Conservation (phyloP, 257 asterid genomes). For the Primulina tabacum region DNA sequence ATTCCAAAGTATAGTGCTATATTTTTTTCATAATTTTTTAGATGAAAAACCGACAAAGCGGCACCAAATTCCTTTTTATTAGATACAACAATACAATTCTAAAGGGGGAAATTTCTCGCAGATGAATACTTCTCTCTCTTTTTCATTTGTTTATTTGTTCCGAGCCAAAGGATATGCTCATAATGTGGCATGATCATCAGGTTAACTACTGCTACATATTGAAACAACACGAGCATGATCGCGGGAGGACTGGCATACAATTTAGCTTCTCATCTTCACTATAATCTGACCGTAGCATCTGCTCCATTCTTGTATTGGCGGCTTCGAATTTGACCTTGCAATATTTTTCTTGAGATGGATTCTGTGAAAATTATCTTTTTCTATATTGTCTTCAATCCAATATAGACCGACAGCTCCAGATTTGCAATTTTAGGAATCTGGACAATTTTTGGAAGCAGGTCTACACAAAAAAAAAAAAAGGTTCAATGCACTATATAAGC, state of each 20-base stretch:
- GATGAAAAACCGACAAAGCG: no score
- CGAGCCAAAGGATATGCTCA: conserved; percentile 18
- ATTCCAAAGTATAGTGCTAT: no score
- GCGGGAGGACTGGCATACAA: conserved; percentile 84
- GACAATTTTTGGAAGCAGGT: conserved; percentile 28
- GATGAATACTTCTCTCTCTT: not conserved
- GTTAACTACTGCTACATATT: conserved; percentile 76
- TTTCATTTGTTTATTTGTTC: not conserved
- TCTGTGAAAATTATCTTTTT: conserved; percentile 20
- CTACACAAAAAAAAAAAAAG: conserved; percentile 21
- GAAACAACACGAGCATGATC: conserved; percentile 72
- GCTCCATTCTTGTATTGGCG: conserved; percentile 16
- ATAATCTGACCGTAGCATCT: conserved; percentile 29
- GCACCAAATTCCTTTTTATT: no score
- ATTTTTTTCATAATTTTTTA: no score
- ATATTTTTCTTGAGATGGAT: conserved; percentile 20
- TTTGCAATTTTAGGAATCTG: conserved; percentile 25
- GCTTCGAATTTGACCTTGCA: conserved; percentile 9
- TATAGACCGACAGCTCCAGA: conserved; percentile 28
- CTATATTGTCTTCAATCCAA: conserved; percentile 17
- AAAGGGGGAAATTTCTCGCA: no score
- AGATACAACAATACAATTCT: no score
- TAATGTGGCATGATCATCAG: conserved; percentile 36
- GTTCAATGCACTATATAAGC: conserved; percentile 13
- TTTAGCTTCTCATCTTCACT: conserved; percentile 82